These are phyloP conservation scores for Ustulina deusta DNA, from an alignment of 2,329 filamentous ascomycete genomes.

Conservation along the genomic window DNA sequence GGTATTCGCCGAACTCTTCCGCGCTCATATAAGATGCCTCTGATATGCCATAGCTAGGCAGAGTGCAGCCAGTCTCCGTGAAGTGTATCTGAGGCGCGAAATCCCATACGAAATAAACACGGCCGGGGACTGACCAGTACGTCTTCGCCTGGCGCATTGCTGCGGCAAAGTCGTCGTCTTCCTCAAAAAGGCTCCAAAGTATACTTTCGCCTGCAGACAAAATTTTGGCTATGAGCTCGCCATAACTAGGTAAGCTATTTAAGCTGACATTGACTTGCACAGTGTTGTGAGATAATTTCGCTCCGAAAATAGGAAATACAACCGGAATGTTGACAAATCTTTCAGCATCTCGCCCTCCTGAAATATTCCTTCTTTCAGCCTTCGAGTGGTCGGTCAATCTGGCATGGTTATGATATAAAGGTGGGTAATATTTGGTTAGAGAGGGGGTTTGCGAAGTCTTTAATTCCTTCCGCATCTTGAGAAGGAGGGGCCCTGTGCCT, in stretches of 20 bases:
- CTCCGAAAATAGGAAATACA: background rate
- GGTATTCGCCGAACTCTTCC: background rate
- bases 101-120: background rate
- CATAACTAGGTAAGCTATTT: background rate
- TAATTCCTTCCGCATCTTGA: too few species aligned
- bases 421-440: too few species aligned
- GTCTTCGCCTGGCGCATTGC: background rate
- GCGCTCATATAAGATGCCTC: background rate
- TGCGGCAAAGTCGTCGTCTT: background rate
- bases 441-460: too few species aligned
- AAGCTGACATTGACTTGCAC: background rate
- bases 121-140: background rate
- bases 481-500: too few species aligned
- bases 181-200: background rate
- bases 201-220: background rate
- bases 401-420: too few species aligned
- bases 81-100: background rate
- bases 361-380: background rate
- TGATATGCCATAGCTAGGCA: background rate
- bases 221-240: background rate
- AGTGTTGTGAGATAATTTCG: background rate
- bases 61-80: background rate
- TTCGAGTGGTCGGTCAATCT: background rate
- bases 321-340: background rate
- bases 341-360: background rate